phyloP scores from a whole-genome alignment of 2,329 filamentous ascomycete genomes.

The Hirsutella minnesotensis region DNA sequence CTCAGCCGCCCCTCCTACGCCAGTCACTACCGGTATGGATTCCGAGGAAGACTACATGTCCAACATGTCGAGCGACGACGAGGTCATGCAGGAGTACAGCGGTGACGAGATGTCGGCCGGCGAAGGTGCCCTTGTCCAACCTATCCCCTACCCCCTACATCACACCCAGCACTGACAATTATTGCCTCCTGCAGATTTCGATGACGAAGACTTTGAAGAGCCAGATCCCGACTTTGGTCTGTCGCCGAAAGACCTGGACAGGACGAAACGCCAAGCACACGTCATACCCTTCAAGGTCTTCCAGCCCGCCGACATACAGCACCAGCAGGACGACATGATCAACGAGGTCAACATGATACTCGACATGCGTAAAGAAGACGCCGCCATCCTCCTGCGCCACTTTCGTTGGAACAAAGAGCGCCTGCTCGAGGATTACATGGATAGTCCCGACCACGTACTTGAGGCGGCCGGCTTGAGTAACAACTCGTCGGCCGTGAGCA shows the following conservation, averaged over 20 bases:
- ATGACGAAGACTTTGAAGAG: constrained; percentile 43
- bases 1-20: constrained; percentile 45
- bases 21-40: constrained; percentile 61
- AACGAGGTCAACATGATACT: constrained; percentile 86
- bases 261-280: constrained; percentile 62
- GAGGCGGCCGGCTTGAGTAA: constrained; percentile 74
- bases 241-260: constrained; percentile 49
- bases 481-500: constrained; percentile 47
- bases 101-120: constrained; percentile 54
- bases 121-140: constrained; percentile 35
- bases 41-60: constrained; percentile 94
- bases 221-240: constrained; percentile 43
- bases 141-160: constrained; percentile 3
- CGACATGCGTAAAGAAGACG: constrained; percentile 77
- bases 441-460: constrained; percentile 64
- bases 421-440: constrained; percentile 93
- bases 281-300: constrained; percentile 79
- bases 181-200: no score
- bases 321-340: constrained; percentile 75
- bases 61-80: constrained; percentile 61
- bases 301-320: constrained; percentile 68
- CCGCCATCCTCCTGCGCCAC: constrained; percentile 79
- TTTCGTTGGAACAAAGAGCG: constrained; percentile 95
- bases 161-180: neutral
- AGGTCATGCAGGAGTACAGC: constrained; percentile 64